Conservation (phyloP, 2,329 filamentous ascomycete genomes). For the Epichloe uncinata region DNA sequence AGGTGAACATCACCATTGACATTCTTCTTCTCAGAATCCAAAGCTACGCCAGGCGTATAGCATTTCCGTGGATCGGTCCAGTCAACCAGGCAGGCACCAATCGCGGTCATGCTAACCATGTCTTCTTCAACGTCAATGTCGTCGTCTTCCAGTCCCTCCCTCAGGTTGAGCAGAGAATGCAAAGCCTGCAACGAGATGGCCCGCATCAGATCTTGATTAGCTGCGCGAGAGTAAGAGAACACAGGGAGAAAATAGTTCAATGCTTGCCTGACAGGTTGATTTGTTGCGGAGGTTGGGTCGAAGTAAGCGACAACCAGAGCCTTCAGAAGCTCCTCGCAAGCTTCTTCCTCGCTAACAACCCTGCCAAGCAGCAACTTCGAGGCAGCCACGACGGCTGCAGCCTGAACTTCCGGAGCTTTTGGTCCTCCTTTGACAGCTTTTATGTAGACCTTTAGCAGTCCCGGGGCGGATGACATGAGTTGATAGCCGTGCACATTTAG, state of each 20-base stretch:
- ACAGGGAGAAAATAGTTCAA: constrained; percentile 91
- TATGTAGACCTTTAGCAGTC: constrained; percentile 73
- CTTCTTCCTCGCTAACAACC: constrained; percentile 57
- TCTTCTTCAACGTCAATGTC: constrained; percentile 62
- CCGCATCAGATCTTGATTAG: constrained; percentile 75
- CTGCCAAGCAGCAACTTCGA: constrained; percentile 77
- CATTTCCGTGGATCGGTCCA: constrained; percentile 90
- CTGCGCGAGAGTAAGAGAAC: constrained; percentile 73
- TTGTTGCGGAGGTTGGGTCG: constrained; percentile 65
- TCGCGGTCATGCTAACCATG: constrained; percentile 65
- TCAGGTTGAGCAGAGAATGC: constrained; percentile 58
- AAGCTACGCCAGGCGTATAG: constrained; percentile 36
- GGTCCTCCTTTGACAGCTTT: constrained; percentile 63
- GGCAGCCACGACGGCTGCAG: constrained; percentile 66
- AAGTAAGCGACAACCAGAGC: constrained; percentile 81
- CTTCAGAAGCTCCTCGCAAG: constrained; percentile 63
- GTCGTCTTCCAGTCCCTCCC: constrained; percentile 61
- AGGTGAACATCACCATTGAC: constrained; percentile 71
- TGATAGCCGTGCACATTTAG: constrained; percentile 77
- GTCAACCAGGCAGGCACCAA: constrained; percentile 74
- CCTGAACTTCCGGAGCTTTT: constrained; percentile 61
- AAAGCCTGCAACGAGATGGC: constrained; percentile 60
- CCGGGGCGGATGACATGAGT: constrained; percentile 53
- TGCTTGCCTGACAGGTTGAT: constrained; percentile 73
- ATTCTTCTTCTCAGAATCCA: constrained; percentile 46